Base-by-base conservation (phyloP, 1,284 basidiomycete genomes). In the Apiotrichum gamsii region DNA sequence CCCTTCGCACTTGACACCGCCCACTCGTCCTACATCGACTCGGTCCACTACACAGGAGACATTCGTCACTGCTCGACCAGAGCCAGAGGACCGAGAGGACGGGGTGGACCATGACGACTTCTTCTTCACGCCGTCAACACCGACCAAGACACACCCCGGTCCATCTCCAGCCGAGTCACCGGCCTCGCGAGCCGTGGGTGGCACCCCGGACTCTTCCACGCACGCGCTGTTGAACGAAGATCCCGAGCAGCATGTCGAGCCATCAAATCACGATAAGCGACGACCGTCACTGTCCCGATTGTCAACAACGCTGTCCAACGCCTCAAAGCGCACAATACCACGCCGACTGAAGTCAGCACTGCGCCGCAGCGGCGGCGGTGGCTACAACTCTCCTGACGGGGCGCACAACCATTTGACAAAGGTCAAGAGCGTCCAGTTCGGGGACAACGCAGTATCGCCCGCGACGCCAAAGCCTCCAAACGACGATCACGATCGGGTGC, bases 371-470 rank as follows among this genome's bases (percentile, higher is more conserved):
- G 25, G 25, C 25, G 25, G 8, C 25, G n/a, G n/a, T n/a, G n/a
- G n/a, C n/a, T n/a, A n/a, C n/a, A n/a, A n/a, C n/a, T n/a, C n/a
- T n/a, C n/a, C n/a, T n/a, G n/a, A n/a, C n/a, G n/a, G n/a, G n/a
- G n/a, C n/a, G n/a, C n/a, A n/a, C n/a, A n/a, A n/a, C n/a, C n/a
- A n/a, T n/a, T n/a, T n/a, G n/a, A n/a, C n/a, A n/a, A 11, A 20
- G 1, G 8, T 59, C 8, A 70, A 67, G 47, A 63, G 59, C 19
- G 69, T 71, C 0, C 62, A 69, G 42, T 71, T 69, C 39, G 65
- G 64, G 9, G 38, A 59, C 14, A 49, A 67, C 30, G 51, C 45
- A 16, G 57, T 52, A n/a, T 28, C 25, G 6, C 25, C 25, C 6
- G 25, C 25, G 6, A 6, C 11, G 11, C 25, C 25, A 11, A 28